Conservation (phyloP, 2,329 filamentous ascomycete genomes). For the Calonectria crousiana region DNA sequence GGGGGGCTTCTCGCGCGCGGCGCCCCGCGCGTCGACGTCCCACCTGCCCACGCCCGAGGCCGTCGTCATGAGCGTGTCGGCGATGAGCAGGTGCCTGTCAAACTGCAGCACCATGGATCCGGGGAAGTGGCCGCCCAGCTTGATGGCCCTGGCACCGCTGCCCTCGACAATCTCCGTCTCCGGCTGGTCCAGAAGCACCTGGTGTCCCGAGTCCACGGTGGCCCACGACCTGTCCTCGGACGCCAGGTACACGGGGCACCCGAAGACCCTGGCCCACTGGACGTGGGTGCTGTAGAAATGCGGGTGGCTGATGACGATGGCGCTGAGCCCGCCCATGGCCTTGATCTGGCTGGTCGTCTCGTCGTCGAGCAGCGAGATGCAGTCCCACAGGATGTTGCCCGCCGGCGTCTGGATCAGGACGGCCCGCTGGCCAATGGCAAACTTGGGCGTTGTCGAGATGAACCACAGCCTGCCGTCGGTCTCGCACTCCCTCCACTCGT, state of each 20-base stretch:
- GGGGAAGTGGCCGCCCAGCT: slow-evolving; percentile 84
- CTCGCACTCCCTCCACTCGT: slow-evolving; percentile 63
- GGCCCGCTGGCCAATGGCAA: slow-evolving; percentile 82
- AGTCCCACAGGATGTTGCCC: slow-evolving; percentile 86
- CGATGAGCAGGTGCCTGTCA: slow-evolving; percentile 73
- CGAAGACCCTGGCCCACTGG: slow-evolving; percentile 78
- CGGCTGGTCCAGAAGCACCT: slow-evolving; percentile 60
- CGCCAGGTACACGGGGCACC: slow-evolving; percentile 77
- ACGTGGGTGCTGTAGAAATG: slow-evolving; percentile 86
- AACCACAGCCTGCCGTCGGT: slow-evolving; percentile 59
- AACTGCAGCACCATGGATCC: slow-evolving; percentile 78
- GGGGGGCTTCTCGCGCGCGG: slow-evolving; percentile 50
- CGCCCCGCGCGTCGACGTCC: slow-evolving; percentile 55
- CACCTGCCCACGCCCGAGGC: slow-evolving; percentile 66
- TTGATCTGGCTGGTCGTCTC: slow-evolving; percentile 71
- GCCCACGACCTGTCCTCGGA: slow-evolving; percentile 76
- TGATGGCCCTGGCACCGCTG: slow-evolving; percentile 71
- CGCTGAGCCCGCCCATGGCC: slow-evolving; percentile 72
- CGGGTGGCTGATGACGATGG: slow-evolving; percentile 83
- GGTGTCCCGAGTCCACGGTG: slow-evolving; percentile 56
- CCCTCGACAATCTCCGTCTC: slow-evolving; percentile 56
- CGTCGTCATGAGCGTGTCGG: slow-evolving; percentile 81
- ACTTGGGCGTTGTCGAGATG: slow-evolving; percentile 65
- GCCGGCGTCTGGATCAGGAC: slow-evolving; percentile 73
- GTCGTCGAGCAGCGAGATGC: slow-evolving; percentile 76